Evolutionary conservation across 1,284 basidiomycete species (phyloP).

Genomic region (Hemileia vastatrix): DNA sequence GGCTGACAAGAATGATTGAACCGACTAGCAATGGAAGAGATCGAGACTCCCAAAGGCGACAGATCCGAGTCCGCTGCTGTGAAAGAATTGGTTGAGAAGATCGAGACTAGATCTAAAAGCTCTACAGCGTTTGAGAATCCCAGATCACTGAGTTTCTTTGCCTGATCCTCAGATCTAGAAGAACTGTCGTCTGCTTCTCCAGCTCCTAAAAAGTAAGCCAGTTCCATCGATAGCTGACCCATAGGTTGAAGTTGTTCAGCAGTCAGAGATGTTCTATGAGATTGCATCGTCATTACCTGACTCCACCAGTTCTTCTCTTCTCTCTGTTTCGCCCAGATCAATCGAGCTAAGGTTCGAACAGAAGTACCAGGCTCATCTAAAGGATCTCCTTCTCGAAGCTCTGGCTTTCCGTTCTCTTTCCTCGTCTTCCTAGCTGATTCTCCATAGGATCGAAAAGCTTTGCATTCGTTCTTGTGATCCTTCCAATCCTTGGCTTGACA

Average conservation of each 20-base stretch:
- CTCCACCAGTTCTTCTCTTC: constrained; percentile 55
- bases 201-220: constrained; percentile 38
- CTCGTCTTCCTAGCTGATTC: constrained; percentile 26
- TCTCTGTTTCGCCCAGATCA: constrained; percentile 52
- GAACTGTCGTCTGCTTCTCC: not conserved
- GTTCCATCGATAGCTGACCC: constrained; percentile 34
- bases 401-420: constrained; percentile 17
- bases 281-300: constrained; percentile 53
- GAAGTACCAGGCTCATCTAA: constrained; percentile 57
- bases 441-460: constrained; percentile 48
- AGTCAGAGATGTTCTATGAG: constrained; percentile 51
- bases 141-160: constrained; percentile 38
- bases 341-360: constrained; percentile 49
- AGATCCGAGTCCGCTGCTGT: constrained; percentile 66
- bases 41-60: constrained; percentile 64
- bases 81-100: constrained; percentile 74
- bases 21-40: constrained; percentile 67
- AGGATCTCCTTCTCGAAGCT: constrained; percentile 21
- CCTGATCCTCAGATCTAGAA: constrained; percentile 22
- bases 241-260: constrained; percentile 24
- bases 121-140: constrained; percentile 38
- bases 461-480: constrained; percentile 65
- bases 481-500: constrained; percentile 71
- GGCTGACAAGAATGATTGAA: constrained; percentile 85
- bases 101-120: constrained; percentile 40